Percentiles rank a stretch among this genome's conserved stretches.
These are phyloP conservation scores for Coemansia sp. DNA, from an alignment of 192 early-diverging fungal genomes.

Conservation along the genomic window DNA sequence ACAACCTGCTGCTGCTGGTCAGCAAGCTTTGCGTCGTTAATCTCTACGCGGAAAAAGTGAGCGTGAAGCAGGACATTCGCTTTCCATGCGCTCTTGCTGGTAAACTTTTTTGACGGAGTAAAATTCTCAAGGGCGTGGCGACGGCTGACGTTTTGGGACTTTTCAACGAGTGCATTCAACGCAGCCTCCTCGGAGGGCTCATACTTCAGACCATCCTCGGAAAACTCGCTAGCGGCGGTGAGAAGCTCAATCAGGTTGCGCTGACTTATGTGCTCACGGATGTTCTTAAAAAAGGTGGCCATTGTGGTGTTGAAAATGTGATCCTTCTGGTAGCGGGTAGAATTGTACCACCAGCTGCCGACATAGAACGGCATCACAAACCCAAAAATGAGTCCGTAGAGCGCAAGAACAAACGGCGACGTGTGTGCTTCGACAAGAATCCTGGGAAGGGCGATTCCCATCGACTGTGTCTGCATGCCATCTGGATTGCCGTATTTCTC, in stretches of 20 bases:
- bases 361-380: slow-evolving; percentile 85
- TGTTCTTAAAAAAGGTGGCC: slow-evolving; percentile 85
- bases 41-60: slow-evolving; percentile 75
- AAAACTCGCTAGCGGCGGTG: slow-evolving; percentile 73
- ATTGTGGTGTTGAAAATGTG: slow-evolving; percentile 87
- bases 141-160: slow-evolving; percentile 39
- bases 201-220: slow-evolving; percentile 46
- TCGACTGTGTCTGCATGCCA: slow-evolving; percentile 86
- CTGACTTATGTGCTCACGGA: slow-evolving; percentile 73
- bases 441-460: slow-evolving; percentile 93
- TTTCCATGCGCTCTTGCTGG: slow-evolving; percentile 58
- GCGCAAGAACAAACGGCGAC: slow-evolving; percentile 74
- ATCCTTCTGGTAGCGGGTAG: slow-evolving; percentile 86
- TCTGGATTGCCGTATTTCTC: slow-evolving; percentile 98
- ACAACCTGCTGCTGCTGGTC: slow-evolving; percentile 70
- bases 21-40: slow-evolving; percentile 55
- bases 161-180: slow-evolving; percentile 49
- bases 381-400: slow-evolving; percentile 90
- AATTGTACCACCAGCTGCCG: slow-evolving; percentile 93
- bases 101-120: slow-evolving; percentile 50
- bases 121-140: slow-evolving; percentile 43
- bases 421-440: slow-evolving; percentile 88
- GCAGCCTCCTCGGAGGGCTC: slow-evolving; percentile 50
- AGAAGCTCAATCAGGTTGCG: slow-evolving; percentile 75
- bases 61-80: slow-evolving; percentile 78